Evolutionary conservation across 2,329 filamentous ascomycete genomes (phyloP), one percentile per base, ranked within the genome.

Genomic region (Cercospora sp.): DNA sequence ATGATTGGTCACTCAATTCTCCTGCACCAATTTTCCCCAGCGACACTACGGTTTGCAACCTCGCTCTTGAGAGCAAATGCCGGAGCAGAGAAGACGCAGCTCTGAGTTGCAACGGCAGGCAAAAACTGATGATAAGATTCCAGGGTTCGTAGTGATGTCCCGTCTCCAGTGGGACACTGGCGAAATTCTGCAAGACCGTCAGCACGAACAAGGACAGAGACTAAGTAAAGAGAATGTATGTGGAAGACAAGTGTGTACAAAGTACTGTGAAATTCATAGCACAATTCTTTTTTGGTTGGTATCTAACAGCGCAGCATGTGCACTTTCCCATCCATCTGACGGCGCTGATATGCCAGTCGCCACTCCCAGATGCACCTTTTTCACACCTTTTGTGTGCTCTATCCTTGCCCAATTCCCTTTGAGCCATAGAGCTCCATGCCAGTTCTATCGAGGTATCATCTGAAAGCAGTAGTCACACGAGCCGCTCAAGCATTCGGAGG

Each of bases 401-500:
- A 51, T 58, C 53, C 53, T 59, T 37, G 49, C 62, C 64, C 66
- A 55, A 43, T 66, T 61, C 61, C 65, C 32, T 65, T 58, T 69
- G 62, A 59, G 62, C 62, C 62, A 26, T 65, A 59, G 62, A 65
- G 53, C 61, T 61, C 13, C 67, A 69, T 66, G 67, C 67, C 63
- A 45, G 61, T 43, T 66, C 65, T 69, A 61, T 66, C 45, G 61
- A 66, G 67, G 63, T 66, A 66, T 63, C 63, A 69, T 69, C 67
- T 69, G 67, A 66, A 69, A 69, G 63, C 67, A 69, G 58, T 69
- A 34, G 37, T 58, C 60, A 55, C 53, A 68, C 57, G 43, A 68
- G 58, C 57, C 58, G 66, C 62, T 57, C 58, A 55, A 58, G 43
- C 59, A 61, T 58, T 24, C 24, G 55, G 66, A 24, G 37, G 63